Conservation (phyloP, 345 rosid species). For the Rhodamnia argentea region DNA sequence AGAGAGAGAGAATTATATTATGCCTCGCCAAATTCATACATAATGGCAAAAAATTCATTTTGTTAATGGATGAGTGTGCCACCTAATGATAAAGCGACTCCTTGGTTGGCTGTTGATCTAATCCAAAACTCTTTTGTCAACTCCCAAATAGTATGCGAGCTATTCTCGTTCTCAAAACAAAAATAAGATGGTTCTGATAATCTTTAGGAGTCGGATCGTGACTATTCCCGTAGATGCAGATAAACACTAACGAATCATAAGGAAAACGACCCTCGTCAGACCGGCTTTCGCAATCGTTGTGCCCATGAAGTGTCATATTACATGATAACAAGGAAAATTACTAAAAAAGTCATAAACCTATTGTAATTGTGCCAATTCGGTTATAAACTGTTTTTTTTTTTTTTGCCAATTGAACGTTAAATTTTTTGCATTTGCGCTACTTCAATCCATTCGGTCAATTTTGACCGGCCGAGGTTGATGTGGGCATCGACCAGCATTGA, state of each 20-base stretch:
- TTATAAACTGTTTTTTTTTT: too few species aligned
- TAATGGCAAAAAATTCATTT: neutral
- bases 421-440: too few species aligned
- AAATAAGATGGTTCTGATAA: neutral
- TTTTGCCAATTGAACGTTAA: too few species aligned
- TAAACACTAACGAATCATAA: neutral
- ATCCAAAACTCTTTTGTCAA: neutral
- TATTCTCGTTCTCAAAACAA: neutral
- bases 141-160: neutral
- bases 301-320: neutral
- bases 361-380: too few species aligned
- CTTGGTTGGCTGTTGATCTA: neutral
- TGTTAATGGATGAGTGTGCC: conserved; percentile 12
- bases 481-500: too few species aligned
- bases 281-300: neutral
- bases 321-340: too few species aligned
- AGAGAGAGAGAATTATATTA: neutral
- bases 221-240: neutral
- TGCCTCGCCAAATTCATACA: neutral
- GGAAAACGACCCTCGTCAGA: neutral
- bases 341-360: too few species aligned
- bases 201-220: neutral
- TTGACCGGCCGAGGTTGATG: too few species aligned
- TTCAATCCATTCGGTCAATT: too few species aligned
- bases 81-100: neutral